Percentiles rank a stretch among this genome's conserved stretches.
Evolutionary conservation across 1,284 basidiomycete genomes (phyloP).

Genomic region (Hemileccinum hortonii): DNA sequence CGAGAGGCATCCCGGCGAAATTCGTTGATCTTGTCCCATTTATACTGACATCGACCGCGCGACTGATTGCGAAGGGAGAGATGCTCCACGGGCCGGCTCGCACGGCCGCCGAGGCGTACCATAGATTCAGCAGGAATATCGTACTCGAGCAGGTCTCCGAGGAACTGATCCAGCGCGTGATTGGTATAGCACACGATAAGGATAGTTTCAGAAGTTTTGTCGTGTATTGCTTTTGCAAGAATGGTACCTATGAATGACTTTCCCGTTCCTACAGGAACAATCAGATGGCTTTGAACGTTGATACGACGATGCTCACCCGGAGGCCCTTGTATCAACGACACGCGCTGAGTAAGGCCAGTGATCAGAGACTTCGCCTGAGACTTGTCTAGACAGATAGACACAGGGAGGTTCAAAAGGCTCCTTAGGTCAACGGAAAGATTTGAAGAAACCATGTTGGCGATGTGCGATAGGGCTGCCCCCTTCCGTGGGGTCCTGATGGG

Average conservation of each 20-base stretch:
- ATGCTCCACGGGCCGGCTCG: slow-evolving; percentile 42
- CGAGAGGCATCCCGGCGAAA: slow-evolving; percentile 12
- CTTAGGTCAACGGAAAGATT: slow-evolving; percentile 41
- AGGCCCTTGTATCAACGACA: slow-evolving; percentile 65
- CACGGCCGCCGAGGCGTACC: slow-evolving; percentile 57
- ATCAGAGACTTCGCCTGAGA: slow-evolving; percentile 52
- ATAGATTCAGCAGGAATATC: slow-evolving; percentile 48
- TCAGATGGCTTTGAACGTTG: background rate
- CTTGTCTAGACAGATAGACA: slow-evolving; percentile 46
- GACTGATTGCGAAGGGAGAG: slow-evolving; percentile 41
- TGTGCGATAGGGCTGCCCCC: slow-evolving; percentile 28
- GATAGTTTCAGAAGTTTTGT: slow-evolving; percentile 45
- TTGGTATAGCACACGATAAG: slow-evolving; percentile 68
- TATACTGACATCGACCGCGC: slow-evolving; percentile 16
- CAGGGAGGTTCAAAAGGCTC: slow-evolving; percentile 35
- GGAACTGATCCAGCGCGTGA: slow-evolving; percentile 64
- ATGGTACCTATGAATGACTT: slow-evolving; percentile 67
- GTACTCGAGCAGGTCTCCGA: slow-evolving; percentile 55
- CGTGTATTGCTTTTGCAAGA: slow-evolving; percentile 54
- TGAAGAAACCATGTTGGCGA: slow-evolving; percentile 31
- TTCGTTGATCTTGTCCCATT: slow-evolving; percentile 41
- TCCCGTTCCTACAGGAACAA: slow-evolving; percentile 52
- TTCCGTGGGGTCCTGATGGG: background rate
- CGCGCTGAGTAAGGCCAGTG: slow-evolving; percentile 46
- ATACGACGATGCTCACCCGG: slow-evolving; percentile 44